These are phyloP conservation scores for Carpinus fangiana DNA, from an alignment of 306 rosid species.

Conservation along the genomic window DNA sequence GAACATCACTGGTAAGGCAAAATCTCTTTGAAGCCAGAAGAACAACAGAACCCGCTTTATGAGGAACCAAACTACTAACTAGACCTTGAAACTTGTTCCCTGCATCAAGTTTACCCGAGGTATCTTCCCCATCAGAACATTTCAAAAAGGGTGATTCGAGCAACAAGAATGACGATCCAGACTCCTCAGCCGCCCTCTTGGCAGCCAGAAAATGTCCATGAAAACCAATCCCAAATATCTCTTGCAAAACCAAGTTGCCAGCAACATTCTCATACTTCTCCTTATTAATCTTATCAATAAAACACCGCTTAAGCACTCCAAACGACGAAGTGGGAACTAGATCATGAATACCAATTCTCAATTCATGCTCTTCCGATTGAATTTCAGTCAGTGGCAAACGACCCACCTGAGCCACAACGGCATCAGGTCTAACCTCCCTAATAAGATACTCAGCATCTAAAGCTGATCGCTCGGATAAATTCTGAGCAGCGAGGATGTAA, in stretches of 20 bases:
- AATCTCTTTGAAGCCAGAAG: conserved; percentile 35
- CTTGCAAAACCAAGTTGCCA: conserved; percentile 53
- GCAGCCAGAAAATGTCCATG: conserved; percentile 69
- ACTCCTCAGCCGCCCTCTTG: conserved; percentile 60
- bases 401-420: conserved; percentile 59
- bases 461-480: conserved; percentile 65
- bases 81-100: conserved; percentile 39
- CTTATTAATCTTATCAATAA: conserved; percentile 59
- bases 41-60: conserved; percentile 37
- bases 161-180: conserved; percentile 59
- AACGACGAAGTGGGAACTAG: conserved; percentile 67
- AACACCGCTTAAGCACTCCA: conserved; percentile 62
- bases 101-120: conserved; percentile 31
- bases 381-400: conserved; percentile 34
- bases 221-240: conserved; percentile 72
- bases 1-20: conserved; percentile 40
- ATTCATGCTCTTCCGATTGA: conserved; percentile 34
- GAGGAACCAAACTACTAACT: conserved; percentile 60
- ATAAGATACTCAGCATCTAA: conserved; percentile 54
- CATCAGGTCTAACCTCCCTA: conserved; percentile 67
- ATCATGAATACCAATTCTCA: conserved; percentile 22
- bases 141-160: conserved; percentile 48
- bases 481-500: conserved; percentile 65
- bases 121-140: conserved; percentile 25
- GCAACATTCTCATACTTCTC: conserved; percentile 66